Percentiles rank a stretch among this genome's conserved stretches.
These are phyloP conservation scores for Oxyria digyna DNA, from an alignment of 148 eudicot species.

Conservation along the genomic window DNA sequence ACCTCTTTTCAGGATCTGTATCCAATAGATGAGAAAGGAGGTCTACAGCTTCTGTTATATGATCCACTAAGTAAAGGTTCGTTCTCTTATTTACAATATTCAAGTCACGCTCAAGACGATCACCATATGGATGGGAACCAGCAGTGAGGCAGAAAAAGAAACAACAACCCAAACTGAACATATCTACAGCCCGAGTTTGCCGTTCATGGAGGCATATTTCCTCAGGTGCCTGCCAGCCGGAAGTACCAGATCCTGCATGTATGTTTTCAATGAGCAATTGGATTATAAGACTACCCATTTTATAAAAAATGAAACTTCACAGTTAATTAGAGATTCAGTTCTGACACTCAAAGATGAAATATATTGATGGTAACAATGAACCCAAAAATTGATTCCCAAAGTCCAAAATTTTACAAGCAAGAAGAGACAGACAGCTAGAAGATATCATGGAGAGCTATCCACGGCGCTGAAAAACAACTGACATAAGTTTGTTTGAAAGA, in stretches of 20 bases:
- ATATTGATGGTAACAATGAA: background rate
- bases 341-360: background rate
- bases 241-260: constrained; percentile 67
- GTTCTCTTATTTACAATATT: constrained; percentile 57
- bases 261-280: background rate
- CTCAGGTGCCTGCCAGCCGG: constrained; percentile 99
- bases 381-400: background rate
- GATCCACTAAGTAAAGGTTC: constrained; percentile 65
- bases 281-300: background rate
- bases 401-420: background rate
- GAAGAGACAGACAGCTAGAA: background rate
- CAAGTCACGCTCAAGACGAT: constrained; percentile 68
- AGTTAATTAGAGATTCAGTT: background rate
- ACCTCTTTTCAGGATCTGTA: constrained; percentile 65
- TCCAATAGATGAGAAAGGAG: constrained; percentile 55
- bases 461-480: background rate
- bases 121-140: constrained; percentile 93
- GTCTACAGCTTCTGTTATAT: constrained; percentile 83
- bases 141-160: constrained; percentile 82
- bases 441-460: background rate
- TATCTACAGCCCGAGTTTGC: constrained; percentile 88
- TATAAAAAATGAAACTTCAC: background rate
- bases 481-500: background rate
- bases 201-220: constrained; percentile 79
- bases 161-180: constrained; percentile 82